phyloP scores from a whole-genome alignment of 192 early-diverging fungal genomes.

The Fimicolochytrium jonesii region DNA sequence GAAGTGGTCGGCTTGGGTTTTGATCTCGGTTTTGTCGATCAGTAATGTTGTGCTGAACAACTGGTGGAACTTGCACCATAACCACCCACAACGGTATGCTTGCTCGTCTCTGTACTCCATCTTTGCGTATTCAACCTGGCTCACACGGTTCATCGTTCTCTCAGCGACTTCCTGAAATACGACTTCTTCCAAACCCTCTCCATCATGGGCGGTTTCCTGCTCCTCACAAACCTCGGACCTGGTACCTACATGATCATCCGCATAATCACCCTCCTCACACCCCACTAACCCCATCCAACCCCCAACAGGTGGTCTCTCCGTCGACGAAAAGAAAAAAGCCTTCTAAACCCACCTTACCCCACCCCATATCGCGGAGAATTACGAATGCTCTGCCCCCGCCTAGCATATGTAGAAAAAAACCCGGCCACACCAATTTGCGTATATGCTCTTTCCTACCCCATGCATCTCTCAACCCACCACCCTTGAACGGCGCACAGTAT shows the following conservation, averaged over 20 bases:
- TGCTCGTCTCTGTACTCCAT: too few species aligned
- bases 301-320: slow-evolving; percentile 78
- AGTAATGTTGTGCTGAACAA: slow-evolving; percentile 94
- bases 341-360: too few species aligned
- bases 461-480: too few species aligned
- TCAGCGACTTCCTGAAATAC: slow-evolving; percentile 87
- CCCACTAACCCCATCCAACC: neutral
- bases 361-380: too few species aligned
- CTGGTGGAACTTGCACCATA: slow-evolving; percentile 86
- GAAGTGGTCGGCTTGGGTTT: slow-evolving; percentile 90
- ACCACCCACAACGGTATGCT: slow-evolving; percentile 63
- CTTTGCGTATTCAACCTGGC: too few species aligned
- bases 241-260: slow-evolving; percentile 12
- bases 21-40: slow-evolving; percentile 84
- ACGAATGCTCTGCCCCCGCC: too few species aligned
- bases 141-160: too few species aligned
- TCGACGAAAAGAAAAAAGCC: slow-evolving; percentile 97
- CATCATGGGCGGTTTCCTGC: slow-evolving; percentile 92
- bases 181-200: slow-evolving; percentile 98
- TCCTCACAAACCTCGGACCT: slow-evolving; percentile 84
- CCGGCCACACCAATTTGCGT: too few species aligned
- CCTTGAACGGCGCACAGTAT: too few species aligned
- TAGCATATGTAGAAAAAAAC: too few species aligned
- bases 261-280: neutral
- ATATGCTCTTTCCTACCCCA: too few species aligned